A percentile compares a stretch with the other conserved stretches of the same genome.
phyloP scores from a whole-genome alignment of 2,329 filamentous ascomycete species.

The Pochonia chlamydosporia region DNA sequence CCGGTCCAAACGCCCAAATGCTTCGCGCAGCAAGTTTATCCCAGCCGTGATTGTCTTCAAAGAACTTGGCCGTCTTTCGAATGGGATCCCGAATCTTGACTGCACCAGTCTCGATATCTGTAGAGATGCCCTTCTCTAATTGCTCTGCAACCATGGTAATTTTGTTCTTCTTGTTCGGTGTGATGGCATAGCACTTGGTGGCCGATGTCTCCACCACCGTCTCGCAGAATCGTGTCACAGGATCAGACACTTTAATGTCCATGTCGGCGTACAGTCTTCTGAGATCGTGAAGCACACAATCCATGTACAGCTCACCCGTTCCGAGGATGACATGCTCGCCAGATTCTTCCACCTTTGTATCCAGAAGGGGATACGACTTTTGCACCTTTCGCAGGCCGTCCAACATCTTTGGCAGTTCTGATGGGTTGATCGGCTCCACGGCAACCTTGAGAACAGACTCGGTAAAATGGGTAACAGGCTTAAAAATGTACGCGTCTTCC shows the following conservation, averaged over 20 bases:
- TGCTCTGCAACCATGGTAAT: constrained; percentile 98
- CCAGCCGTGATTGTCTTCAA: constrained; percentile 96
- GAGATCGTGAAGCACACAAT: constrained; percentile 93
- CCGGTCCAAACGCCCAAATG: constrained; percentile 97
- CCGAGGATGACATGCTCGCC: constrained; percentile 94
- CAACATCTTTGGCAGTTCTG: constrained; percentile 96
- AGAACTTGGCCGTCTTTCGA: constrained; percentile 90
- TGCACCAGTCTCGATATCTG: constrained; percentile 85
- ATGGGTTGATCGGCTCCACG: constrained; percentile 96
- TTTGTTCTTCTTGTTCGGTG: constrained; percentile 99
- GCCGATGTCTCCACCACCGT: constrained; percentile 96
- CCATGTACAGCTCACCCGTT: constrained; percentile 99
- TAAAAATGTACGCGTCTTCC: constrained; percentile 94
- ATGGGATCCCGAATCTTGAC: constrained; percentile 92
- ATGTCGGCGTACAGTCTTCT: constrained; percentile 94
- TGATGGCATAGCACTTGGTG: constrained; percentile 96
- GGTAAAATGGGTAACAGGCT: constrained; percentile 87
- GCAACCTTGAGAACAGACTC: constrained; percentile 97
- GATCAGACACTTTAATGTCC: constrained; percentile 98
- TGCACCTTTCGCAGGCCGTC: constrained; percentile 95
- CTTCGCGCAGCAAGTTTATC: constrained; percentile 89
- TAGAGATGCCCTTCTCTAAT: constrained; percentile 87
- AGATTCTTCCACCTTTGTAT: constrained; percentile 96
- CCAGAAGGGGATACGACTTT: constrained; percentile 93
- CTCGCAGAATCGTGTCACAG: constrained; percentile 95